Evolutionary conservation across 169 alveolate genomes (phyloP).

Genomic region (Plasmodium inui): DNA sequence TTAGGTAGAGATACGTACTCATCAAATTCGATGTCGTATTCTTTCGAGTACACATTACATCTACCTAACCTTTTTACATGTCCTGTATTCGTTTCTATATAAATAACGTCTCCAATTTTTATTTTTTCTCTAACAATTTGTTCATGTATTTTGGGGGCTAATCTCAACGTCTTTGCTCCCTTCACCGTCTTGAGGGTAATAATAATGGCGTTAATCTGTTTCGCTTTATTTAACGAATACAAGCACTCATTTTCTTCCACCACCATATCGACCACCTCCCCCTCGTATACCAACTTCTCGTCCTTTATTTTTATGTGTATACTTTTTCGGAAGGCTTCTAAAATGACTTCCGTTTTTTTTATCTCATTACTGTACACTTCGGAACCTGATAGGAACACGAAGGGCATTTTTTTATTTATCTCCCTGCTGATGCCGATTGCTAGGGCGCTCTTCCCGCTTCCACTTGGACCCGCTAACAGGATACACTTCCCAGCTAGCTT

Average conservation of each 20-base stretch:
- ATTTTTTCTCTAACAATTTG: slow-evolving; percentile 98
- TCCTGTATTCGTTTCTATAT: slow-evolving; percentile 97
- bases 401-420: slow-evolving; percentile 99
- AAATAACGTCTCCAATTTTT: slow-evolving; percentile 96
- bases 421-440: slow-evolving; percentile 99
- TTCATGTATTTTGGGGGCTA: slow-evolving; percentile 98
- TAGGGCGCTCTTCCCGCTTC: slow-evolving; percentile 99
- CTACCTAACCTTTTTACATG: slow-evolving; percentile 98
- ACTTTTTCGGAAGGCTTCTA: slow-evolving; percentile 99
- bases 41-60: slow-evolving; percentile 97
- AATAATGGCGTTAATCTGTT: slow-evolving; percentile 94
- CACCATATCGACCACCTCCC: slow-evolving; percentile 83
- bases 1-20: slow-evolving; percentile 99
- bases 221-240: slow-evolving; percentile 84
- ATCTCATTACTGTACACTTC: slow-evolving; percentile 99
- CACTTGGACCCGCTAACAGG: slow-evolving; percentile 95
- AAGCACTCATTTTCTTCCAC: slow-evolving; percentile 86
- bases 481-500: slow-evolving; percentile 97
- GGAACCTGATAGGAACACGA: slow-evolving; percentile 99
- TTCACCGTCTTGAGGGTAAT: slow-evolving; percentile 96
- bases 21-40: slow-evolving; percentile 99
- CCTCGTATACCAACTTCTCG: slow-evolving; percentile 95
- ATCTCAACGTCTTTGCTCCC: slow-evolving; percentile 97
- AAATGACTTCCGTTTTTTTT: slow-evolving; percentile 98
- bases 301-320: slow-evolving; percentile 98